These are phyloP conservation scores for Epichloe gansuensis DNA, from an alignment of 2,329 filamentous ascomycete species.

Conservation along the genomic window DNA sequence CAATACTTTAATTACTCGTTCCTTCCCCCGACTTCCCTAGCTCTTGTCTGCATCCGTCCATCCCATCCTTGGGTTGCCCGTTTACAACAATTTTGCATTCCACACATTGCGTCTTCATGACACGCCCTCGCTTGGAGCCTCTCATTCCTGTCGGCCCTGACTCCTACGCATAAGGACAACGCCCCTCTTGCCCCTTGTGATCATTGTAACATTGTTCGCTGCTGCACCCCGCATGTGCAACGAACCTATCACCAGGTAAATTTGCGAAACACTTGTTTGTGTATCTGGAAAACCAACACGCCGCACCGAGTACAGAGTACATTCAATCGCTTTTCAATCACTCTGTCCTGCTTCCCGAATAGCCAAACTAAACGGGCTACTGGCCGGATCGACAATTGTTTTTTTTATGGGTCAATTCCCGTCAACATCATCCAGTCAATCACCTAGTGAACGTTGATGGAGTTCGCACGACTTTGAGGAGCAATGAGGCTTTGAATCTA, in stretches of 20 bases:
- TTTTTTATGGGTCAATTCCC: neutral
- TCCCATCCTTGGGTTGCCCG: neutral
- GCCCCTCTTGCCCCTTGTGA: neutral
- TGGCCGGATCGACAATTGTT: neutral
- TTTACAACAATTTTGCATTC: neutral
- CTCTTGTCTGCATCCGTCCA: neutral
- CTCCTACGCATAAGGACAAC: neutral
- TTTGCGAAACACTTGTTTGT: neutral
- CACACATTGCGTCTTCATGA: conserved; percentile 1
- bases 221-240: neutral
- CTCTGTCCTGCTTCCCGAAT: too few relatives aligned
- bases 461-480: neutral
- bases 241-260: neutral
- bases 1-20: neutral
- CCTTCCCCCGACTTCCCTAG: neutral
- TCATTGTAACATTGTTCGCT: neutral
- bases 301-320: too few relatives aligned
- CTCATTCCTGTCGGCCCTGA: neutral
- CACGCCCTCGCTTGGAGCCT: neutral
- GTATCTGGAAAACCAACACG: neutral
- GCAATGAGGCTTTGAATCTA: neutral
- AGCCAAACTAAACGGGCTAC: neutral
- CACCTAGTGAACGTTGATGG: neutral
- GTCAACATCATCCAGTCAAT: neutral
- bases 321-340: too few relatives aligned